Base-by-base conservation (phyloP, 2,329 filamentous ascomycete species). In the Cytospora schulzeri region DNA sequence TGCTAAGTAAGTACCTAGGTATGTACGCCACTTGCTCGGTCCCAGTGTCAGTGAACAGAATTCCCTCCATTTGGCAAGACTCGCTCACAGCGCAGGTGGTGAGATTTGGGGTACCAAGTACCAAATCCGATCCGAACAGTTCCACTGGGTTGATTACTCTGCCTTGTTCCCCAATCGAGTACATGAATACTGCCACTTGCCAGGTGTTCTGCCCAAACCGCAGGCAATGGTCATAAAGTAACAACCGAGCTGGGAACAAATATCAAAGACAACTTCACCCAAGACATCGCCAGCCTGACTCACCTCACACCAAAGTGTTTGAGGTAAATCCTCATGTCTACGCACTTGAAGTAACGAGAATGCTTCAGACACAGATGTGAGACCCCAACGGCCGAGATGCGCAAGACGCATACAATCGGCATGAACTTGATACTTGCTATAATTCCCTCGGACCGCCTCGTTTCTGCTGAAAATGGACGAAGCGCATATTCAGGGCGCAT, bases 381-480 rank as follows among this genome's bases (percentile, higher is more conserved):
- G 61, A 63, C 55, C 26, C 31, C 54, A 63, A 63, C 61, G 55
- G 61, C 61, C 61, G 61, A 51, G 60, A 57, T 50, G 56, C 41
- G 60, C 28, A 41, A 57, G 28, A 31, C 28, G 50, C 22, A 38
- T 51, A 41, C 7, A 53, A 62, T 62, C 38, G 60, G 51, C 52
- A 52, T 57, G 35, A 29, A 31, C 29, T n/a, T 17, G n/a, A n/a
- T 22, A n/a, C 45, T 14, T 14, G n/a, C n/a, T 24, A 22, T 22
- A 4, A 17, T 12, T 48, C n/a, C 24, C 41, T 24, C 4, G 45
- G 11, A 48, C 7, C 19, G n/a, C 45, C 45, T 48, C 8, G 19
- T 24, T 3, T 28, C 28, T 41, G 24, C n/a, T n/a, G n/a, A n/a
- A 17, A 3, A 12, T 35, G 12, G 28, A 9, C 3, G 6, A 35